phyloP scores from a whole-genome alignment of 345 rosid species.

The Aquilaria yunnanensis region DNA sequence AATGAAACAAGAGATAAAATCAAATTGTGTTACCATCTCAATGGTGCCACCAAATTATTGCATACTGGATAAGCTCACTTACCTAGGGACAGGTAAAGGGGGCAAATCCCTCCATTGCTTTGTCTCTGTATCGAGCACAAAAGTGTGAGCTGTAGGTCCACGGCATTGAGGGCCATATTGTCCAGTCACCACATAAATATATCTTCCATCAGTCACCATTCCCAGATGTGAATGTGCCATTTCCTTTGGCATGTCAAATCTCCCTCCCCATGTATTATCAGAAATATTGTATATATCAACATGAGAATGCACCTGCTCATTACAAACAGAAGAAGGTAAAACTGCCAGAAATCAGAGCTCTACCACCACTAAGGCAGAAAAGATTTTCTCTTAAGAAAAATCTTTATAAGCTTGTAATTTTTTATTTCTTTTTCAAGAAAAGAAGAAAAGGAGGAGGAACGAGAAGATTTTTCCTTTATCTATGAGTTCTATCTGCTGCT shows the following conservation, averaged over 20 bases:
- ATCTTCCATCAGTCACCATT: conserved; percentile 92
- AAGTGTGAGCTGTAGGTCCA: conserved; percentile 78
- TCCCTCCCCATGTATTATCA: conserved; percentile 78
- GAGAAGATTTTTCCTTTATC: no score
- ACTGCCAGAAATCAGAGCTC: no score
- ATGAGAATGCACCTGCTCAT: conserved; percentile 79
- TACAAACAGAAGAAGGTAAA: not conserved
- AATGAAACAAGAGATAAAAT: no score
- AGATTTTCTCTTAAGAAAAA: not conserved
- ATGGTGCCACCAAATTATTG: no score
- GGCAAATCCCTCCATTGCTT: conserved; percentile 68
- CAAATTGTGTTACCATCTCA: no score
- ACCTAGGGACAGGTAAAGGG: conserved; percentile 88
- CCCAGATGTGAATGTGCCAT: conserved; percentile 99
- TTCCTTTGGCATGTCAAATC: conserved; percentile 96
- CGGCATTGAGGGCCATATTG: conserved; percentile 97
- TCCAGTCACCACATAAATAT: conserved; percentile 74
- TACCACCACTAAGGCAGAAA: not conserved
- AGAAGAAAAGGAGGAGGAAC: not conserved
- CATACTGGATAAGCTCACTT: conserved; percentile 15
- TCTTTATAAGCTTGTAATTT: not conserved
- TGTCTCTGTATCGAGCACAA: conserved; percentile 81
- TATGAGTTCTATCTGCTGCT: no score
- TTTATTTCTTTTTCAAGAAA: not conserved
- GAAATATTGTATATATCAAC: conserved; percentile 82